Percentiles rank a stretch among this genome's conserved stretches.
Evolutionary conservation across 148 eudicot genomes (phyloP).

Genomic region (Heliamphora exappendiculata): DNA sequence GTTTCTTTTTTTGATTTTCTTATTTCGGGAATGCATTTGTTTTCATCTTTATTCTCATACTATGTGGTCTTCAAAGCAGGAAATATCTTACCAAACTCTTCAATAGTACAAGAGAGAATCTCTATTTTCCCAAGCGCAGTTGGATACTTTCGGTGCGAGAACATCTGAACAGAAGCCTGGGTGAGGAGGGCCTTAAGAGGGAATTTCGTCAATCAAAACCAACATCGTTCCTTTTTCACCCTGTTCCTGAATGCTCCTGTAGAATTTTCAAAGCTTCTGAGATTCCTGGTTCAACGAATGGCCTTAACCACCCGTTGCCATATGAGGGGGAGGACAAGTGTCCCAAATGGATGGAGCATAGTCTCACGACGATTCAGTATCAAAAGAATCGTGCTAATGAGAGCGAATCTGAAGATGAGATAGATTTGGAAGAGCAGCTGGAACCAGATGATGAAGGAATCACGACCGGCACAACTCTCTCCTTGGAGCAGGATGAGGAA

Average conservation of each 20-base stretch:
- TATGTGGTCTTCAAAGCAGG: conserved; percentile 31
- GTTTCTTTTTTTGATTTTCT: background rate
- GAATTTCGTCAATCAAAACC: conserved; percentile 47
- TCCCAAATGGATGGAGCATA: conserved; percentile 59
- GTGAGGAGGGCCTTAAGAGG: conserved; percentile 60
- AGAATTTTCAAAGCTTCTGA: conserved; percentile 39
- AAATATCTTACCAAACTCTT: conserved; percentile 64
- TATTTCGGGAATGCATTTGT: background rate
- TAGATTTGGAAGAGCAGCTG: conserved; percentile 32
- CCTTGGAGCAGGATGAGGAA: conserved; percentile 71
- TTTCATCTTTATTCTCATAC: conserved; percentile 4
- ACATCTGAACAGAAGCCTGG: conserved; percentile 70
- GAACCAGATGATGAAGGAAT: conserved; percentile 44
- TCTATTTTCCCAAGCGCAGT: conserved; percentile 61
- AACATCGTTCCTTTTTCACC: conserved; percentile 62
- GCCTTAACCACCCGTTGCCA: conserved; percentile 1
- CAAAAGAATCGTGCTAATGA: conserved; percentile 31
- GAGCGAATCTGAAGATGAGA: conserved; percentile 53
- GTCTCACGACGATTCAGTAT: conserved; percentile 17
- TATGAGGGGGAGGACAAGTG: conserved; percentile 44
- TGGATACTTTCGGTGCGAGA: conserved; percentile 69
- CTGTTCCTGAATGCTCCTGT: conserved; percentile 87
- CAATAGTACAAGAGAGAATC: conserved; percentile 46
- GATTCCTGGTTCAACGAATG: conserved; percentile 14
- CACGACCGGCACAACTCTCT: conserved; percentile 21